Conservation (phyloP, 495 filamentous ascomycete genomes). For the Clavariopsis aquatica region DNA sequence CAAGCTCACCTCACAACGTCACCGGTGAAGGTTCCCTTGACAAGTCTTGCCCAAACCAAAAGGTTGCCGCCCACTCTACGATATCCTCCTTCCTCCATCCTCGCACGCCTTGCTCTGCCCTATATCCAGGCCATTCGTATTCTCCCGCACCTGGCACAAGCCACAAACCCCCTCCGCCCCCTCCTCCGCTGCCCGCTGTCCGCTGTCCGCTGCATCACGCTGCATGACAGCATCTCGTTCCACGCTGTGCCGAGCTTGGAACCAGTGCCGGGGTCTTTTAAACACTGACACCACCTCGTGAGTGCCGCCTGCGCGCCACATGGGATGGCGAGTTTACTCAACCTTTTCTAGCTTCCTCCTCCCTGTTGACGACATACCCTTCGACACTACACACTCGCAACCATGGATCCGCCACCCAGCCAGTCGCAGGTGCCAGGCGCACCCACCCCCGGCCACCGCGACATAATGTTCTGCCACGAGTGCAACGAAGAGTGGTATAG, state of each 20-base stretch:
- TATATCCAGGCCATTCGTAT: conserved; percentile 6
- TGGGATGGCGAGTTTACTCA: background rate
- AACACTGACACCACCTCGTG: conserved; percentile 10
- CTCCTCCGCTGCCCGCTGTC: too few species aligned
- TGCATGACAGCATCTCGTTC: conserved; percentile 31
- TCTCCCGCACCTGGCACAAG: conserved; percentile 17
- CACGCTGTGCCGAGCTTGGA: conserved; percentile 12
- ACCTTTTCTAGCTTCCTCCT: background rate
- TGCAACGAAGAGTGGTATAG: conserved; percentile 79
- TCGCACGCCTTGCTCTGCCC: conserved; percentile 1
- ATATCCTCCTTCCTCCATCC: background rate
- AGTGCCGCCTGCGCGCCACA: conserved; percentile 1
- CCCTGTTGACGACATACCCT: background rate
- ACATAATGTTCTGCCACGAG: conserved; percentile 73
- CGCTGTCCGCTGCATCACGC: conserved; percentile 17
- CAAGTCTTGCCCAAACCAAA: background rate
- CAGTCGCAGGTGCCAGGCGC: conserved; percentile 15
- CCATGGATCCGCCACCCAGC: conserved; percentile 19
- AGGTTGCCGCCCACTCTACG: conserved; percentile 6
- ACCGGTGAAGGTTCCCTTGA: background rate
- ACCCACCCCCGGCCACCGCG: conserved; percentile 22
- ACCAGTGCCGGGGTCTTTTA: background rate
- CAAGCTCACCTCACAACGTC: background rate
- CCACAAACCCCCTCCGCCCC: conserved; percentile 21
- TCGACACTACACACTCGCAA: conserved; percentile 9